A percentile compares a stretch with the other conserved stretches of the same genome.
Conservation (phyloP, 345 rosid genomes). For the Eucalyptus virginea region DNA sequence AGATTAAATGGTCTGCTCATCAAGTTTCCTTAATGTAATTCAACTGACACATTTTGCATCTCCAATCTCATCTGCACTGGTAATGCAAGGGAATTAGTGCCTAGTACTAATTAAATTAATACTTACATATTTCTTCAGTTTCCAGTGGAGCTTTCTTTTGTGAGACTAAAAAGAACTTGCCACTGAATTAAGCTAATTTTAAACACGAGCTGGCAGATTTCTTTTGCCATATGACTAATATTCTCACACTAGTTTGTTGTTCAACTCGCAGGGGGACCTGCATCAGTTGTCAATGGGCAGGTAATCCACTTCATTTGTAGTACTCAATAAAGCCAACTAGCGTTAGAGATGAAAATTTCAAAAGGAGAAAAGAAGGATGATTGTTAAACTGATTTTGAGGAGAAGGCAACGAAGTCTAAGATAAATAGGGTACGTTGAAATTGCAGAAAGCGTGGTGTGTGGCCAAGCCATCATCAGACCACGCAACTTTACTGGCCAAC, state of each 20-base stretch:
- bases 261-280: background rate
- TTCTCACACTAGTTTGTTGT: background rate
- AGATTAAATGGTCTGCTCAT: background rate
- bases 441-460: slow-evolving; percentile 14
- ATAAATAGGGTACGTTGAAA: background rate
- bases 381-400: background rate
- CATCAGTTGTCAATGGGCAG: background rate
- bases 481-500: slow-evolving; percentile 11
- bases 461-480: slow-evolving; percentile 14
- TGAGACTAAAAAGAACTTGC: background rate
- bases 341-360: background rate
- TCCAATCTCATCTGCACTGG: background rate
- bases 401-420: background rate
- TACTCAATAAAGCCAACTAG: background rate
- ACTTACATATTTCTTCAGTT: background rate
- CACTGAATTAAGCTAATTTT: background rate
- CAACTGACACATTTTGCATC: background rate
- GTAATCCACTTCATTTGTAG: background rate
- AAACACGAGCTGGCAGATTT: background rate
- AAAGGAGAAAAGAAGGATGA: background rate
- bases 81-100: background rate
- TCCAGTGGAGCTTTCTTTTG: background rate
- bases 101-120: background rate
- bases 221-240: background rate
- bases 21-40: background rate